Percentiles rank a stretch among this genome's conserved stretches.
Conservation (phyloP, 2,329 filamentous ascomycete genomes). For the Colletotrichum australisinense region DNA sequence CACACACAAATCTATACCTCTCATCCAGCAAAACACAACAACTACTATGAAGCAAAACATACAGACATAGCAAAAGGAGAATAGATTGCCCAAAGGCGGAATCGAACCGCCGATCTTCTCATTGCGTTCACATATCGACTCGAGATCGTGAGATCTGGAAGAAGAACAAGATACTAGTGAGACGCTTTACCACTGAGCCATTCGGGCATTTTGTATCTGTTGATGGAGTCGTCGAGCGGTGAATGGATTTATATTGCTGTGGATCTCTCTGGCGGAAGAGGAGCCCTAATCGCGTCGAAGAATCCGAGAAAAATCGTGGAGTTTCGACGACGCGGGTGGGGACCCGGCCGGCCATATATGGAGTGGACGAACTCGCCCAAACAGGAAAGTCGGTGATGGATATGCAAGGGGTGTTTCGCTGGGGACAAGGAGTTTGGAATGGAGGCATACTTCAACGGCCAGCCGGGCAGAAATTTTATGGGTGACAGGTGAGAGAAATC, state of each 20-base stretch:
- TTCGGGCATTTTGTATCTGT: conserved; percentile 21
- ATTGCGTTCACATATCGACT: not conserved
- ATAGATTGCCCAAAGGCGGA: conserved; percentile 32
- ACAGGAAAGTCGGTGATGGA: not conserved
- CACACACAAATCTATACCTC: not conserved
- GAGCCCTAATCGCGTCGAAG: not conserved
- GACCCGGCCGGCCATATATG: not conserved
- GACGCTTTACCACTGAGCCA: conserved; percentile 37
- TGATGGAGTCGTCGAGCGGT: rapidly evolving
- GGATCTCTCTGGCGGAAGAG: not conserved
- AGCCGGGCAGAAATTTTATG: not conserved
- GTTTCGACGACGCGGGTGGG: not conserved
- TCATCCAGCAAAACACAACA: not conserved
- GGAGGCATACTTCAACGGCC: not conserved
- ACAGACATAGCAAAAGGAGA: not conserved
- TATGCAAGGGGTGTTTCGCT: not conserved
- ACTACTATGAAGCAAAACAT: not conserved
- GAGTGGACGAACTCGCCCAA: not conserved
- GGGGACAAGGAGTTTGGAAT: not conserved
- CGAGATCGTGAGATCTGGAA: not conserved
- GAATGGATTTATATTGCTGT: not conserved
- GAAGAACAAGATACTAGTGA: conserved; percentile 24
- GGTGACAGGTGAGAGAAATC: not conserved
- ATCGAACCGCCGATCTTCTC: conserved; percentile 36
- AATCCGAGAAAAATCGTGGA: not conserved